Evolutionary conservation across 2,329 filamentous ascomycete species (phyloP).

Genomic region (Penicillium palitans): DNA sequence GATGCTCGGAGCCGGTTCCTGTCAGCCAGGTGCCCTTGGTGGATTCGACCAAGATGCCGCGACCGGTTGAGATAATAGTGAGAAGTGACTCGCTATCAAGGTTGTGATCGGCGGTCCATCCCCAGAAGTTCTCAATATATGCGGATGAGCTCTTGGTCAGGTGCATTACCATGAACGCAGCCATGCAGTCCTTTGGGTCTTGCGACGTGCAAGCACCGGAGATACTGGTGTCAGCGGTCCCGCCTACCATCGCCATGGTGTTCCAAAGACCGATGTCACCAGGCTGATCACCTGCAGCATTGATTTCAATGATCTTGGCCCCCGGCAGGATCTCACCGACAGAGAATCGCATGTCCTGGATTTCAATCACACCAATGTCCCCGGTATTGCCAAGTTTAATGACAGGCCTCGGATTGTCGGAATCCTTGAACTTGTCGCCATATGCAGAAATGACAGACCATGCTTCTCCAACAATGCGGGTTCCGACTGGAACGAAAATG

Average conservation of each 20-base stretch:
- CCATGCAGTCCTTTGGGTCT: conserved; percentile 48
- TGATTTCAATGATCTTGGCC: conserved; percentile 52
- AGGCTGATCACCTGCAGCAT: conserved; percentile 48
- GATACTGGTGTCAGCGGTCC: conserved; percentile 46
- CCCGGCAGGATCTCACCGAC: conserved; percentile 50
- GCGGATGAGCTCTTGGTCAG: conserved; percentile 49
- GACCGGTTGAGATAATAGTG: conserved; percentile 40
- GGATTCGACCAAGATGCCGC: conserved; percentile 46
- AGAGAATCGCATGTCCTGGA: conserved; percentile 56
- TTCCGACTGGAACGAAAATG: conserved; percentile 49
- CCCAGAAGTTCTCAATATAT: conserved; percentile 58
- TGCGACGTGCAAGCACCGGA: conserved; percentile 39
- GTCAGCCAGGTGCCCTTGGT: conserved; percentile 48
- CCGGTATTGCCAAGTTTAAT: conserved; percentile 54
- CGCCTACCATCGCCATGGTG: conserved; percentile 50
- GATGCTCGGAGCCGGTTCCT: conserved; percentile 50
- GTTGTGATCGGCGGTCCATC: conserved; percentile 53
- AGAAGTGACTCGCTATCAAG: conserved; percentile 43
- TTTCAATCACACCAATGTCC: conserved; percentile 53
- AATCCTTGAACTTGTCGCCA: conserved; percentile 50
- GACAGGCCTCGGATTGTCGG: conserved; percentile 49
- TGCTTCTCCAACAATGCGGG: conserved; percentile 56
- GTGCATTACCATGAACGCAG: conserved; percentile 54
- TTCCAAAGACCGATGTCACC: conserved; percentile 56
- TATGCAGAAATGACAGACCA: conserved; percentile 54